Evolutionary conservation across 305 asterid genomes (phyloP).

Genomic region (Plantago coronopus): DNA sequence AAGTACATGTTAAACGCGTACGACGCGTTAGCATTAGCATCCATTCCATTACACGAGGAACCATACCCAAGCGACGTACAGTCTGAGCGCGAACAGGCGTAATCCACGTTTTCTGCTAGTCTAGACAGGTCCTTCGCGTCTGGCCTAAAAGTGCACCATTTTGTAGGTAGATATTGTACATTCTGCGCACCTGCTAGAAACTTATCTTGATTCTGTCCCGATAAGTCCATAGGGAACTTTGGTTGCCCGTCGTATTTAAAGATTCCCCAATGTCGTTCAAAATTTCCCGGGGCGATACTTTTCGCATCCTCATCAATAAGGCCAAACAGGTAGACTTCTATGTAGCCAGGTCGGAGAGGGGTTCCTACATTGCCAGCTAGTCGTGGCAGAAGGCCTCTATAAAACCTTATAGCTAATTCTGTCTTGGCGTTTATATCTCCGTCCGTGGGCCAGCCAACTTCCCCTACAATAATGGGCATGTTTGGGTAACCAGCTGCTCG

Average conservation of each 20-base stretch:
- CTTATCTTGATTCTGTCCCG: slow-evolving; percentile 60
- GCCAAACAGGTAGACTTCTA: slow-evolving; percentile 88
- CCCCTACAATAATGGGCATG: slow-evolving; percentile 79
- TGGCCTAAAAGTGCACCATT: slow-evolving; percentile 69
- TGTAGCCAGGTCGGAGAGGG: slow-evolving; percentile 77
- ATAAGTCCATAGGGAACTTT: slow-evolving; percentile 80
- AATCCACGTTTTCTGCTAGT: slow-evolving; percentile 66
- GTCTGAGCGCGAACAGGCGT: slow-evolving; percentile 74
- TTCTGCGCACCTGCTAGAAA: slow-evolving; percentile 66
- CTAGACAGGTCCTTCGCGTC: slow-evolving; percentile 58
- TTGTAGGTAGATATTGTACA: slow-evolving; percentile 60
- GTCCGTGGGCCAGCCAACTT: slow-evolving; percentile 96
- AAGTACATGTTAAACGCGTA: slow-evolving; percentile 84
- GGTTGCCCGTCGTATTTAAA: slow-evolving; percentile 92
- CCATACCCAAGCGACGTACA: slow-evolving; percentile 93
- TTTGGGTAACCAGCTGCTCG: slow-evolving; percentile 60
- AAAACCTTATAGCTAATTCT: slow-evolving; percentile 64
- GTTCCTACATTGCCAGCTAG: slow-evolving; percentile 80
- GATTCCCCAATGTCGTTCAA: slow-evolving; percentile 98
- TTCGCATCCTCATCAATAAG: slow-evolving; percentile 84
- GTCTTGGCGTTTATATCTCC: slow-evolving; percentile 72
- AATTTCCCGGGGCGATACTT: slow-evolving; percentile 83
- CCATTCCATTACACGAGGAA: slow-evolving; percentile 82
- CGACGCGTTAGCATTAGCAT: slow-evolving; percentile 74
- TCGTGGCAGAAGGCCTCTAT: slow-evolving; percentile 73